Percentiles rank a stretch among this genome's conserved stretches.
These are phyloP conservation scores for Boletus eberwhitei DNA, from an alignment of 768 basidiomycete genomes.

Conservation along the genomic window DNA sequence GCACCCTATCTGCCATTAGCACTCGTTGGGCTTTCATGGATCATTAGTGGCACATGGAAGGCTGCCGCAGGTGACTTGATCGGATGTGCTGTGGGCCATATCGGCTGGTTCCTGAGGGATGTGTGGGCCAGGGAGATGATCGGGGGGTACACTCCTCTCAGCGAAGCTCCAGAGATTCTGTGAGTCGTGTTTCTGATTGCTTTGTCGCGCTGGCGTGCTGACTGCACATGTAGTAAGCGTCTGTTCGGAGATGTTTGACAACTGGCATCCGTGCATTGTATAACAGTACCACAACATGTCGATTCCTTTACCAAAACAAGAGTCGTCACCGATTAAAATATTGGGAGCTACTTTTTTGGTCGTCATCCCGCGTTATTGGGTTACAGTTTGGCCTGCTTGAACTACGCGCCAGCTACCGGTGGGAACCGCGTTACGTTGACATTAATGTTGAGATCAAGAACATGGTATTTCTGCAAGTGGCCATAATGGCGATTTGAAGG, in stretches of 20 bases:
- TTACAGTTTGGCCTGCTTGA: not conserved
- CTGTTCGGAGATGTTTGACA: constrained; percentile 55
- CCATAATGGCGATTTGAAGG: too few species aligned
- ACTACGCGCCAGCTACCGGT: not conserved
- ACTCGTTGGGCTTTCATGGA: constrained; percentile 83
- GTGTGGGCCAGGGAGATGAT: constrained; percentile 88
- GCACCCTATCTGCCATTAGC: constrained; percentile 94
- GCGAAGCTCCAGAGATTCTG: constrained; percentile 68
- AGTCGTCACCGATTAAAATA: not conserved
- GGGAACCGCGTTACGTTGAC: not conserved
- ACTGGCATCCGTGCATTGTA: constrained; percentile 4
- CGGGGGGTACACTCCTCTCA: constrained; percentile 68
- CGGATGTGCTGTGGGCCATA: constrained; percentile 84
- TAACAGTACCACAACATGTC: constrained; percentile 2
- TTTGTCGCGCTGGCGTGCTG: not conserved
- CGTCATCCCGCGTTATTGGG: not conserved
- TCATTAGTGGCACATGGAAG: constrained; percentile 78
- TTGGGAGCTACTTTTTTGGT: not conserved
- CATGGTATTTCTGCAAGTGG: not conserved
- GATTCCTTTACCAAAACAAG: not conserved
- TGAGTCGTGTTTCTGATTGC: constrained; percentile 38
- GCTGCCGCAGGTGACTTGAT: constrained; percentile 79
- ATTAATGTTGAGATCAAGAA: too few species aligned
- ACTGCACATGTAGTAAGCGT: constrained; percentile 46
- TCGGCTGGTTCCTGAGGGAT: constrained; percentile 81